These are phyloP conservation scores for Globisporangium splendens DNA, from an alignment of 352 stramenopile genomes.

Conservation along the genomic window DNA sequence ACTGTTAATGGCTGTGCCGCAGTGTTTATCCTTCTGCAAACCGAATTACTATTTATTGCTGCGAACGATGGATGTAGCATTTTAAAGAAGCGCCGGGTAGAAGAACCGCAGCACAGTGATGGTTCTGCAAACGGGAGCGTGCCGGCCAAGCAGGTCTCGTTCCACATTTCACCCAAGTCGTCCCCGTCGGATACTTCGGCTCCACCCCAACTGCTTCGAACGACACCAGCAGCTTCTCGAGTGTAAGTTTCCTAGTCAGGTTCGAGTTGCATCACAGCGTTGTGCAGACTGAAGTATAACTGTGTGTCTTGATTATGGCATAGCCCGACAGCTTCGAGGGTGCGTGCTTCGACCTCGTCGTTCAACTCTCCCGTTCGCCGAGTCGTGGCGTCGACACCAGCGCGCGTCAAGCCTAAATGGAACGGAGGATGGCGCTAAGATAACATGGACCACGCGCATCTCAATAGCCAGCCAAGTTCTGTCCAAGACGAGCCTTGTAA, in stretches of 20 bases:
- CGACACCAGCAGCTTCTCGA: conserved; percentile 21
- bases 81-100: conserved; percentile 56
- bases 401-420: conserved; percentile 51
- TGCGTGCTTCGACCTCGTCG: conserved; percentile 32
- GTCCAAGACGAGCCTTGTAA: conserved; percentile 2
- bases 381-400: conserved; percentile 26
- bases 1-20: not conserved
- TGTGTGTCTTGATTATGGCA: conserved; percentile 13
- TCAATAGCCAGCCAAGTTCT: too few species aligned
- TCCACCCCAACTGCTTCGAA: conserved; percentile 24
- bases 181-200: conserved; percentile 8
- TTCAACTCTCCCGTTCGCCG: conserved; percentile 21
- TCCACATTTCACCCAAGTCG: conserved; percentile 29
- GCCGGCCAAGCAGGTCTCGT: conserved; percentile 65
- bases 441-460: too few species aligned
- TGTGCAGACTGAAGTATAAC: not conserved
- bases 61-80: conserved; percentile 30
- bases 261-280: not conserved
- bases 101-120: conserved; percentile 3
- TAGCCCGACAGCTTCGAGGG: conserved; percentile 29
- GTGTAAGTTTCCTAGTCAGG: conserved; percentile 26
- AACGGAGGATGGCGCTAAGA: conserved; percentile 59
- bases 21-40: conserved; percentile 10
- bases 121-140: conserved; percentile 1
- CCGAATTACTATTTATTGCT: conserved; percentile 7